Conservation (phyloP, 345 rosid species). For the Corchorus capsularis region DNA sequence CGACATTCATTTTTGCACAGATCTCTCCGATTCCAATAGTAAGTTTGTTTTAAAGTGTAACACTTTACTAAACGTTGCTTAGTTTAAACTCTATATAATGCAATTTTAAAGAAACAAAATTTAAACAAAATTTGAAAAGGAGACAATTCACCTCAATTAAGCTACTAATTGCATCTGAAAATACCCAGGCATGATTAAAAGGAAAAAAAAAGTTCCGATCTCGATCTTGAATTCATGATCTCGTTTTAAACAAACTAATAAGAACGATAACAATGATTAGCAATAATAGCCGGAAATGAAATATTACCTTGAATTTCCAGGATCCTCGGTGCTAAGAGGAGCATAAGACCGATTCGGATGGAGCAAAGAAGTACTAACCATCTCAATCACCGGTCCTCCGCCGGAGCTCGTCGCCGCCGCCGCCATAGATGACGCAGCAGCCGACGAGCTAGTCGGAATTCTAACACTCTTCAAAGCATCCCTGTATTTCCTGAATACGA, state of each 20-base stretch:
- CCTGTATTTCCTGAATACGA: constrained; percentile 68
- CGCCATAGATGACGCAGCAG: constrained; percentile 27
- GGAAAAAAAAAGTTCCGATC: neutral
- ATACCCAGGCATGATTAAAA: constrained; percentile 10
- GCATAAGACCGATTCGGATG: constrained; percentile 65
- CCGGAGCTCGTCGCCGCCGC: constrained; percentile 33
- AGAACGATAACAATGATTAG: neutral
- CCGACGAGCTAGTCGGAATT: constrained; percentile 49
- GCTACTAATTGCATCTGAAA: constrained; percentile 16
- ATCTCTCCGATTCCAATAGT: neutral
- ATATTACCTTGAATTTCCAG: constrained; percentile 71
- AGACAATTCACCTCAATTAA: constrained; percentile 19
- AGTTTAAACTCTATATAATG: neutral
- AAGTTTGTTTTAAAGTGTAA: neutral
- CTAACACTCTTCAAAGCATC: constrained; percentile 93
- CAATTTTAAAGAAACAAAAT: neutral
- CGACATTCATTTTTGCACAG: neutral
- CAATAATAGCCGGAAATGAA: neutral
- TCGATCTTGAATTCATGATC: neutral
- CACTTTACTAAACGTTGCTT: neutral
- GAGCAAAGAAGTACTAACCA: constrained; percentile 81
- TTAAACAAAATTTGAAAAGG: neutral
- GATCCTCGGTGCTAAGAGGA: constrained; percentile 91
- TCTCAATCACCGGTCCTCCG: constrained; percentile 87
- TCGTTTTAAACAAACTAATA: neutral